phyloP scores from a whole-genome alignment of 495 filamentous ascomycete species.

The Mytilinidion resinicola region DNA sequence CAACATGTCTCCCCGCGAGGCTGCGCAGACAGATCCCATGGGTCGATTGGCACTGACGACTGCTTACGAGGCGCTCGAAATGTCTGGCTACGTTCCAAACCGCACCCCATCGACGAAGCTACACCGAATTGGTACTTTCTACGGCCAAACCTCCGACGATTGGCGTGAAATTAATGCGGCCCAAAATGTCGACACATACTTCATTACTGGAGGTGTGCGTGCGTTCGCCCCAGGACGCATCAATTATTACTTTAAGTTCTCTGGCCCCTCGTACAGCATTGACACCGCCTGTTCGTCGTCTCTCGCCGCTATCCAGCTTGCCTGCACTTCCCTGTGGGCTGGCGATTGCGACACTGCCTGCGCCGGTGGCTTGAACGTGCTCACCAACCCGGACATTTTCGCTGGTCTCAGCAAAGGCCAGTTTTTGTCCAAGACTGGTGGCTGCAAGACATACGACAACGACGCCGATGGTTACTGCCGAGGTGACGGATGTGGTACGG shows the following conservation, averaged over 20 bases:
- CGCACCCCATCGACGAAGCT: constrained; percentile 76
- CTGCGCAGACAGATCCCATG: constrained; percentile 81
- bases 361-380: constrained; percentile 71
- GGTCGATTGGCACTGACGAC: constrained; percentile 77
- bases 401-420: constrained; percentile 75
- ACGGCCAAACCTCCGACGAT: constrained; percentile 88
- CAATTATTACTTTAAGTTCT: constrained; percentile 84
- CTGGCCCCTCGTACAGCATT: constrained; percentile 75
- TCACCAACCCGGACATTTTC: constrained; percentile 83
- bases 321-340: constrained; percentile 73
- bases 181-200: constrained; percentile 89
- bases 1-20: constrained; percentile 93
- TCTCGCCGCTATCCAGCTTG: constrained; percentile 75
- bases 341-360: constrained; percentile 82
- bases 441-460: constrained; percentile 58
- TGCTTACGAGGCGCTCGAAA: constrained; percentile 86
- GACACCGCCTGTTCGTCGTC: constrained; percentile 90
- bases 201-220: constrained; percentile 81
- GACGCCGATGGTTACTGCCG: constrained; percentile 46
- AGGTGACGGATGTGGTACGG: constrained; percentile 41
- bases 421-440: constrained; percentile 72
- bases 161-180: constrained; percentile 87
- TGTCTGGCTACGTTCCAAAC: constrained; percentile 83
- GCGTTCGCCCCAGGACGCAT: constrained; percentile 86
- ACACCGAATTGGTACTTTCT: constrained; percentile 84